Evolutionary conservation across 2,329 filamentous ascomycete species (phyloP).

Genomic region (Clarireedia monteithiana): DNA sequence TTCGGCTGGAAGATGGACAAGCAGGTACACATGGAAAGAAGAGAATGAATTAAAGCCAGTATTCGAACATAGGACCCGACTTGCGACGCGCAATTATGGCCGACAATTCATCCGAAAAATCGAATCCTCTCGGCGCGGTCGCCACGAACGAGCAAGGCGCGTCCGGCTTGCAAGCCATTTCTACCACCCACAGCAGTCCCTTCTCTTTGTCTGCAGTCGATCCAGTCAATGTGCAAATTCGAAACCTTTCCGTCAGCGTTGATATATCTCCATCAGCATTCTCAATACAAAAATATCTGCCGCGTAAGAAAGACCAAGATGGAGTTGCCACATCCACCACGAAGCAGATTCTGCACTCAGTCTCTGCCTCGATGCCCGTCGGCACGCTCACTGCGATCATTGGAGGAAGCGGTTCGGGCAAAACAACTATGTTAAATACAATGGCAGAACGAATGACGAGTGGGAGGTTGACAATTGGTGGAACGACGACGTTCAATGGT

Average conservation of each 20-base stretch:
- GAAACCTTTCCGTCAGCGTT: constrained; percentile 47
- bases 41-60: too few species aligned
- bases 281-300: constrained; percentile 33
- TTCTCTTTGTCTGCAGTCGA: constrained; percentile 42
- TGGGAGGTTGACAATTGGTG: constrained; percentile 42
- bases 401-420: constrained; percentile 66
- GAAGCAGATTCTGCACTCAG: constrained; percentile 52
- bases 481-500: constrained; percentile 55
- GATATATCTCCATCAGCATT: constrained; percentile 49
- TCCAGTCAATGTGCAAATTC: constrained; percentile 45
- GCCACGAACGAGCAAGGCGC: not conserved
- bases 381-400: constrained; percentile 69
- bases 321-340: constrained; percentile 29
- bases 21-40: too few species aligned
- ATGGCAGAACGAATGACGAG: constrained; percentile 61
- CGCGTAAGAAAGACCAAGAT: constrained; percentile 22
- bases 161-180: constrained; percentile 6
- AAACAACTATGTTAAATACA: constrained; percentile 64
- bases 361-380: constrained; percentile 55
- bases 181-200: constrained; percentile 20
- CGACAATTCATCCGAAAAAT: too few species aligned
- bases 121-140: too few species aligned
- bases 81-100: too few species aligned
- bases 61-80: too few species aligned
- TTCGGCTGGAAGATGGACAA: too few species aligned